Evolutionary conservation across 805 yeast genomes (phyloP), one percentile per base, ranked within the genome.

Genomic region (Schwanniomyces sp.): DNA sequence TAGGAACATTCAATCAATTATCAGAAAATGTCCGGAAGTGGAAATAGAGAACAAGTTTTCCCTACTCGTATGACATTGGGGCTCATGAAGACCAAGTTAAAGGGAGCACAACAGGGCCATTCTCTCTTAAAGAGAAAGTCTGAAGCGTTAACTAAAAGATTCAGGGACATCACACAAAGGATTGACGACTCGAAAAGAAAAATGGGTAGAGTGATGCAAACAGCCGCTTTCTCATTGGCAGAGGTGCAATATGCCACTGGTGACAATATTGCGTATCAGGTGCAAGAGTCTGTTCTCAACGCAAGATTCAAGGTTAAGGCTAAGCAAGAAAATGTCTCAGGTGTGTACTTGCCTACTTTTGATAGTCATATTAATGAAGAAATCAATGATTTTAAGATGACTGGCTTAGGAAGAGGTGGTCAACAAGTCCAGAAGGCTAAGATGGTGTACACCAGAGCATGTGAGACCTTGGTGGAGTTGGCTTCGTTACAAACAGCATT

Each of bases 121-220:
- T 88, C 95, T 12, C 76, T 92, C 55, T 75, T 92, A 69, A 92
- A 92, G 75, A 82, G 98, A 70, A 92, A 92, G 68, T 91, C 97
- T 5, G 99, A 92, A 71, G 99, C 99, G 0, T 78, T 92, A 64
- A 94, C 98, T 17, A 91, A 91, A 69, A 79, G 99, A 61, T 92
- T 92, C 74, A 85, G 99, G 69, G 99, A 92, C 58, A 92, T 92
- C 61, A 91, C 97, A 14, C 88, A 81, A 65, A 77, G 96, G 67
- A 92, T 92, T 64, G 97, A 94, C 66, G 96, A 90, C 57, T 85
- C 98, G 39, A 92, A 92, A 72, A 82, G 92, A 58, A 94, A 92
- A 75, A 92, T 94, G 98, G 99, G 98, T 43, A 79, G 92, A 54
- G 96, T 92, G 39, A 92, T 92, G 98, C 98, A 94, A 66, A 88